A percentile compares a stretch with the other conserved stretches of the same genome.
phyloP scores from a whole-genome alignment of 768 basidiomycete genomes.

The Porphyrellus cyaneotinctus region DNA sequence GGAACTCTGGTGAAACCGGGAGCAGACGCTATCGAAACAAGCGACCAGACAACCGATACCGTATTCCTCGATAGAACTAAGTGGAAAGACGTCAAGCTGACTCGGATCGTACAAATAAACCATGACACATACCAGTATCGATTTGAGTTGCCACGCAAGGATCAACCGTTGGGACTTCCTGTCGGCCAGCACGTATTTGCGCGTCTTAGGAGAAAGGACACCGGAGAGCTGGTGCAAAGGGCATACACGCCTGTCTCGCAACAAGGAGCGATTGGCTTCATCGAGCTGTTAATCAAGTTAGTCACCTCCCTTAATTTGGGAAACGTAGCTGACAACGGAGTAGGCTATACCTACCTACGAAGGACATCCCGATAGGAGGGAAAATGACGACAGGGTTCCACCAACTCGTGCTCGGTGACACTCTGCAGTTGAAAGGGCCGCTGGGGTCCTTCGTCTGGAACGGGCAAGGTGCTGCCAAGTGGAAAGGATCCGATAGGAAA shows the following conservation, averaged over 20 bases:
- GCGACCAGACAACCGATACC: constrained; percentile 6
- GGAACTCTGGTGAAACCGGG: constrained; percentile 38
- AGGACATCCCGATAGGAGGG: constrained; percentile 41
- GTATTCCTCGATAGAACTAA: constrained; percentile 41
- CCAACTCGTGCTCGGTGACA: constrained; percentile 46
- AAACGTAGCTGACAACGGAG: constrained; percentile 1
- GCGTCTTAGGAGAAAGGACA: constrained; percentile 39
- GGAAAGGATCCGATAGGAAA: constrained; percentile 34
- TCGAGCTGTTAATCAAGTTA: constrained; percentile 54
- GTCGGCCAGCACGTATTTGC: constrained; percentile 60
- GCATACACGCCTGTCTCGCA: constrained; percentile 59
- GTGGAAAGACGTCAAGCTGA: constrained; percentile 47
- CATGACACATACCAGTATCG: constrained; percentile 49
- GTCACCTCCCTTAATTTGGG: constrained; percentile 8
- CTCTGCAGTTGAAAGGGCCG: constrained; percentile 56
- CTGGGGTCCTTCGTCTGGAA: constrained; percentile 54
- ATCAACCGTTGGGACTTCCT: constrained; percentile 48
- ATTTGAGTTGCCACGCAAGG: constrained; percentile 40
- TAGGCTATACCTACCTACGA: constrained; percentile 43
- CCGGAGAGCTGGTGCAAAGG: constrained; percentile 47
- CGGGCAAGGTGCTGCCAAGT: constrained; percentile 36
- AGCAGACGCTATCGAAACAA: background rate
- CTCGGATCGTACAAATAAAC: constrained; percentile 37
- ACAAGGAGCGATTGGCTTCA: constrained; percentile 37
- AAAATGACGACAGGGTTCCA: constrained; percentile 48